A percentile compares a stretch with the other conserved stretches of the same genome.
Conservation (phyloP, 1,139 yeast genomes). For the Suhomyces maxii region DNA sequence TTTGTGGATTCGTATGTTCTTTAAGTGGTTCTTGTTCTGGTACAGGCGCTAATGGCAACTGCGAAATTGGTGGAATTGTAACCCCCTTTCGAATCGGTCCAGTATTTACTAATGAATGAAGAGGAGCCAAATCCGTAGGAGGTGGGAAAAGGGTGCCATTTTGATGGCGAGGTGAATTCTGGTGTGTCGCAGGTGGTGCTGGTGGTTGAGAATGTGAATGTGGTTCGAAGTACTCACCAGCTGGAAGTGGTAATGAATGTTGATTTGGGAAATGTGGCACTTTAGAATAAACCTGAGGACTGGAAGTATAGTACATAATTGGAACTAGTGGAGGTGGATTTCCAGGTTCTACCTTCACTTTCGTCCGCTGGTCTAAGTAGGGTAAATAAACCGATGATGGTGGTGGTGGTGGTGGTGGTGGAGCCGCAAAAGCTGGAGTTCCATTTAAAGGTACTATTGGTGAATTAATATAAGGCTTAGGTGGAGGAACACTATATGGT, state of each 20-base stretch:
- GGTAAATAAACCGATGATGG: neutral
- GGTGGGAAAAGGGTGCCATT: neutral
- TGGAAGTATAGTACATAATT: slow-evolving; percentile 1
- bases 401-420: neutral
- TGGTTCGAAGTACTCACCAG: neutral
- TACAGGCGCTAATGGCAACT: neutral
- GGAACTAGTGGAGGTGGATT: neutral
- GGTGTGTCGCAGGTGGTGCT: slow-evolving; percentile 5
- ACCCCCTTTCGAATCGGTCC: neutral
- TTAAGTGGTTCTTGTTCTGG: neutral
- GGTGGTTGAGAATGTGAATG: neutral
- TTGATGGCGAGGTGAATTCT: neutral
- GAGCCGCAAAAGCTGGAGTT: neutral
- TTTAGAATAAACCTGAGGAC: slow-evolving; percentile 1
- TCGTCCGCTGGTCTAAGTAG: neutral
- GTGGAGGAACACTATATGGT: too few relatives aligned
- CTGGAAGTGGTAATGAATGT: slow-evolving; percentile 6
- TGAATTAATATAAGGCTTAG: too few relatives aligned
- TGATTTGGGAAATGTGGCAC: neutral
- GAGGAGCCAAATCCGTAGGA: neutral
- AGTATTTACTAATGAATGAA: neutral
- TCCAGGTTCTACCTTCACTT: neutral
- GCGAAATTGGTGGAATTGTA: neutral
- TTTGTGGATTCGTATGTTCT: too few relatives aligned
- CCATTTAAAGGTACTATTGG: too few relatives aligned